Base-by-base conservation (phyloP, 352 stramenopile genomes). In the Globisporangium acanthophoron region DNA sequence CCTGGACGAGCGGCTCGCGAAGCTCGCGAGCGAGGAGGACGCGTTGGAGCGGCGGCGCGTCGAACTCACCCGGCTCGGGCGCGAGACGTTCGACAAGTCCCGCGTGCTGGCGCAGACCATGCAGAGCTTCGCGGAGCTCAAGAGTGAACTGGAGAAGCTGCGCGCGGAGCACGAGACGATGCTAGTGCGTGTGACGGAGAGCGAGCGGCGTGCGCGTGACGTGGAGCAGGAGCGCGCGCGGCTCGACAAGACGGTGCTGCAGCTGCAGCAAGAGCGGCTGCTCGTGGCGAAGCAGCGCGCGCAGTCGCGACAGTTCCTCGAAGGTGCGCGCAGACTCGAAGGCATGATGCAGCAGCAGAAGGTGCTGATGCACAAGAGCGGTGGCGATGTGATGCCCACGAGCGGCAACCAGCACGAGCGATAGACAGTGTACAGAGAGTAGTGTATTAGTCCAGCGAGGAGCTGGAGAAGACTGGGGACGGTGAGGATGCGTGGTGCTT, bases 291-390 rank as follows among this genome's bases (percentile, higher is more conserved):
- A 85, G 59, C 79, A 90, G 65, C 84, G 80, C 44, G 61, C 86
- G 62, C 75, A 94, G 64, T 91, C 81, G 56, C 78, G 81, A 21
- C 76, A 89, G 54, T 78, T 94, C 52, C 62, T 92, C 20, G 75
- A 92, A 52, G 75, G 78, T 47, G 76, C 84, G 24, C 71, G 73
- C 39, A 85, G 87, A 37, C 70, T 88, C 18, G 80, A 88, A 64
- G 62, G 62, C 33, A 70, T 90, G 63, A 69, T 90, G 29, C 71
- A 88, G 44, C 74, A 85, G 61, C 80, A 88, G 52, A 68, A 78
- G 48, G 48, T 51, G 21, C 56, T 75, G 8, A 59, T 67, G 12
- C 43, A 18, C 52, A 48, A 56, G 6, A 24, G 18, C 46, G 21
- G 27, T 13, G 49, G n/a, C n/a, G 49, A 4, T 15, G 35, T 41